Conservation (phyloP, 352 stramenopile species). For the Pseudoperonospora humuli region DNA sequence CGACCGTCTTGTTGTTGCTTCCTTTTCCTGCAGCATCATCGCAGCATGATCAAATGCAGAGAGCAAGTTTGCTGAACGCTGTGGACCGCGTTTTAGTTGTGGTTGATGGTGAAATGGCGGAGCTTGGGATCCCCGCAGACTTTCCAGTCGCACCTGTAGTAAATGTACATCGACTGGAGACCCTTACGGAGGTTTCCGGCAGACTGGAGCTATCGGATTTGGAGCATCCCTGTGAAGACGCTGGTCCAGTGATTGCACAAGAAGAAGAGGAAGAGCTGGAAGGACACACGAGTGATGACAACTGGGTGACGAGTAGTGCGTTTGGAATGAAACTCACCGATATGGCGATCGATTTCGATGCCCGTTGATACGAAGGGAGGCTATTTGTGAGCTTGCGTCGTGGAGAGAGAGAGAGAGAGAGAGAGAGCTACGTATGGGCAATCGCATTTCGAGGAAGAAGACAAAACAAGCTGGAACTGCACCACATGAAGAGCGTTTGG, state of each 20-base stretch:
- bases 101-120: constrained; percentile 81
- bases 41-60: constrained; percentile 19
- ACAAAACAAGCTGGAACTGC: not conserved
- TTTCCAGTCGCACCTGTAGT: constrained; percentile 36
- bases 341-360: constrained; percentile 10
- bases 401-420: no score
- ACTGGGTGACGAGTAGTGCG: constrained; percentile 10
- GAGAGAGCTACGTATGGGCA: constrained; percentile 22
- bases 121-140: constrained; percentile 75
- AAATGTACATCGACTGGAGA: constrained; percentile 32
- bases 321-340: constrained; percentile 11
- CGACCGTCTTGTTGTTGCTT: constrained; percentile 95
- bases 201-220: constrained; percentile 19
- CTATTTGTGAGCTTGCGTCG: constrained; percentile 3
- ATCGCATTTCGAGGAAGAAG: constrained; percentile 17
- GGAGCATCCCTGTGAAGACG: constrained; percentile 7
- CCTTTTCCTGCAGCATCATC: constrained; percentile 65
- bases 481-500: not conserved
- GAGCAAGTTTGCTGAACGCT: constrained; percentile 82
- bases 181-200: constrained; percentile 9
- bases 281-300: not conserved
- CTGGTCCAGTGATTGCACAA: constrained; percentile 12
- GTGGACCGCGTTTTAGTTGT: constrained; percentile 95
- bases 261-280: constrained; percentile 9
- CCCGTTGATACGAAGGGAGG: constrained; percentile 12